Base-by-base conservation (phyloP, 345 rosid genomes). In the Arabidopsis arenosa region DNA sequence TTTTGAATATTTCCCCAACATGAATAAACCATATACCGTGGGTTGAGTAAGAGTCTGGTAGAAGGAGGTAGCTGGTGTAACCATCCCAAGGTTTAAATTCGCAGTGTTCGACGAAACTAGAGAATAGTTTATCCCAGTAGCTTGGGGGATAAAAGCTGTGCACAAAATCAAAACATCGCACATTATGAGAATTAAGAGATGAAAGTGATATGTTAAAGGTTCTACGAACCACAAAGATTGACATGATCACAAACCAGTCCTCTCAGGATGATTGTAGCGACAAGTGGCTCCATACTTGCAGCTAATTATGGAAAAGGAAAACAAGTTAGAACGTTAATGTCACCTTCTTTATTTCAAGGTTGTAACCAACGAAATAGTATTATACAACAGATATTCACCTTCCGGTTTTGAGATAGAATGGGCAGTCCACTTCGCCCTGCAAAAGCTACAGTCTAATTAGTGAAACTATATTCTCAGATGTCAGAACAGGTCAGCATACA, bases 211-310 rank as follows among this genome's bases (percentile, higher is more conserved):
- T 7, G 12, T 45, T 5, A 13, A 28, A 45, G 54, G 21, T 40
- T 65, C n/a, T 32, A 18, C 33, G 48, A 52, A 58, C n/a, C 7
- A 49, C 5, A 41, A 33, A 26, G 40, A 37, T 15, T 51, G 11
- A 36, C 58, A 30, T 33, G 70, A 79, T 56, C 86, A 90, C 81
- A 30, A 45, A 79, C 98, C 95, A 74, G 79, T 87, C 80, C 97
- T 78, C 76, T 93, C 96, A 76, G 98, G 98, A 79, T 93, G 98
- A 86, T 86, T 93, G 88, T 91, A 92, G 63, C 93, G 96, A 75
- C 98, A 93, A 70, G 85, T 86, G 76, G 91, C 80, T 45, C 98
- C 96, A 76, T 93, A 93, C 84, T 93, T 93, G 88, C 98, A 93
- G 84, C 96, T 93, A 81, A 70, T 59, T 43, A 36, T 49, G 77